Evolutionary conservation across 768 basidiomycete genomes (phyloP), one percentile per base, ranked within the genome.

Genomic region (Tephrocybe rancida): DNA sequence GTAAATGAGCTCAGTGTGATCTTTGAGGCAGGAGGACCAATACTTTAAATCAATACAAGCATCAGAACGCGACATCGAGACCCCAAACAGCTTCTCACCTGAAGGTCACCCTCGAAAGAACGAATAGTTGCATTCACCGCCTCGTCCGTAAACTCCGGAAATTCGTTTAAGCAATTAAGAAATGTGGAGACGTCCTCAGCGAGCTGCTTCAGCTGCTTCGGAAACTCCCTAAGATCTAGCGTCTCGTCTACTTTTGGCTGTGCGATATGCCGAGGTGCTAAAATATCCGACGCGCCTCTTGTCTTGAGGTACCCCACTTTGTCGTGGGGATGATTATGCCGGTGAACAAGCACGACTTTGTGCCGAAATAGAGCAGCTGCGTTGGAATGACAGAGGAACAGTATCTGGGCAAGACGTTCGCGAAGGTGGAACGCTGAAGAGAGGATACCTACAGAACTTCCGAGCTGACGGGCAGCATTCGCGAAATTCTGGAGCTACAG

Each of bases 141-240:
- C 59, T 91, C 87, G 47, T 90, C 86, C 24, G 79, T 83, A 60
- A 88, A 88, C 64, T 90, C 89, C 0, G 88, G 88, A 58, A 91
- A 90, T 63, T 90, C 88, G 52, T 90, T 88, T 56, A 91, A 67
- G 58, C 85, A 85, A 41, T 84, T 76, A 52, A 88, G 67, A 61
- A 91, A 91, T 0, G 82, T 85, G 19, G 75, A 81, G 14, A 90
- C 81, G 50, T 86, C 87, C n/a, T 72, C 73, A 3, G 87, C 86
- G 30, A 90, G 72, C 27, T 70, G 68, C 55, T 83, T 80, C 46
- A 91, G 67, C 61, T 90, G 84, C 26, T 77, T 73, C 0, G 89
- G 88, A 59, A 90, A 86, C 52, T 76, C 76, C 64, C 88, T 86
- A 22, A 79, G 73, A 56, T 88, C 85, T 18, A 88, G 67, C 51